Base-by-base conservation (phyloP, 2,329 filamentous ascomycete species). In the Celoporthe dispersa region DNA sequence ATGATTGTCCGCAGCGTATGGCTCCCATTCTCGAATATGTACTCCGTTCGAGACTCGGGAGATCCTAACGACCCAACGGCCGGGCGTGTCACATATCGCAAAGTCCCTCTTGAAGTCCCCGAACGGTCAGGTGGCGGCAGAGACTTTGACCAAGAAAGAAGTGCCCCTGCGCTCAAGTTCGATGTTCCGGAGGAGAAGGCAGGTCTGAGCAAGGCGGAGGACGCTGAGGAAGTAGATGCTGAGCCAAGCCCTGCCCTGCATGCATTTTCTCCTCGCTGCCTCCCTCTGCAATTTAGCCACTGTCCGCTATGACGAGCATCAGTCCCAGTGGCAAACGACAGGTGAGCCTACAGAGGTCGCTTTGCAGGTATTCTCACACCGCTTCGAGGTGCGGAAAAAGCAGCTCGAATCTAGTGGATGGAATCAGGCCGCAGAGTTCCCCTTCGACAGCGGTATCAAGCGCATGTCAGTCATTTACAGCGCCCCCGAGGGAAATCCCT, bases 401-500 rank as follows among this genome's bases (percentile, higher is more conserved):
- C 76, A 78, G 0, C 79, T 89, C 2, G 84, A 86, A 69, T 79
- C 75, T 2, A 77, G 81, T 6, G 86, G 86, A n/a, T 91, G 89
- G 88, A 86, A 85, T 73, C 86, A 90, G 75, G 79, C 90, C 1
- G 86, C 89, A 66, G 92, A 94, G 75, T 92, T 92, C 72, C 91
- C 91, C n/a, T 94, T 94, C 76, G 91, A 94, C 78, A 92, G 90
- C 68, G 86, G 86, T 75, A 88, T 93, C 77, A 94, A 94, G 85
- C 89, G 90, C 75, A 94, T 94, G 92, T 92, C 90, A 11, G 91
- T 94, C 68, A 85, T 94, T 61, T 93, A 92, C 79, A 84, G 87
- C 63, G 80, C 80, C 7, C 85, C 86, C 1, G 73, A 76, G 6
- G 63, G 28, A 9, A 81, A 84, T 48, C 79, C 77, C 2, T 77